Evolutionary conservation across 495 filamentous ascomycete genomes (phyloP), one percentile per base, ranked within the genome.

Genomic region (Margaritispora aquatica): DNA sequence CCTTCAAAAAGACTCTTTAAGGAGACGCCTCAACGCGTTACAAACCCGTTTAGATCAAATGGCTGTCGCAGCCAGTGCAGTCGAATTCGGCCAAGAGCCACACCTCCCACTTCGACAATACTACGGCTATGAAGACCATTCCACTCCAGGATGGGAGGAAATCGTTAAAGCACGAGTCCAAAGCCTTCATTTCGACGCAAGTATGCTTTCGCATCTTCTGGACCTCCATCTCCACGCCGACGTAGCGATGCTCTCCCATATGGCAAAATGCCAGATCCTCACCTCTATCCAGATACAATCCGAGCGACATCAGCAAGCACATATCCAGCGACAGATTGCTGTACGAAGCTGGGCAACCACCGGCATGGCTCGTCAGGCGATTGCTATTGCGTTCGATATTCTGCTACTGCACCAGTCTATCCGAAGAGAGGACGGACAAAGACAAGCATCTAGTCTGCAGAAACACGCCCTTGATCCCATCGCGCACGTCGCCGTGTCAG

Each of bases 181-280:
- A 27, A 31, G 51, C 15, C 58, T 63, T 4, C 29, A 62, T 20
- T 55, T 60, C 20, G 66, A 68, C 36, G 41, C 64, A 2, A 47
- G 41, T 26, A 62, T 67, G 13, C 60, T 70, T 2, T 64, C 64
- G 31, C 55, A 65, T 26, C 55, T 70, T 1, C 54, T 68, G 44
- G 60, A 34, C n/a, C 22, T 70, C 11, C 59, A 68, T 59, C 48
- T 70, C 15, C 47, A 63, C 41, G 60, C 64, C 8, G 58, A 70
- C 26, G 55, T 67, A 19, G 49, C 48, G 24, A 55, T 20, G 8
- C 26, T 68, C 7, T 57, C 21, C 7, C 61, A 64, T n/a, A 5
- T 64, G 9, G 61, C 65, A 50, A 62, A 64, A 31, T 48, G 54
- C 22, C 54, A 52, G 41, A 26, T 34, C 11, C 31, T 57, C 21